Evolutionary conservation across 371 early-diverging fungal genomes (phyloP).

Genomic region (Mucor indicus): DNA sequence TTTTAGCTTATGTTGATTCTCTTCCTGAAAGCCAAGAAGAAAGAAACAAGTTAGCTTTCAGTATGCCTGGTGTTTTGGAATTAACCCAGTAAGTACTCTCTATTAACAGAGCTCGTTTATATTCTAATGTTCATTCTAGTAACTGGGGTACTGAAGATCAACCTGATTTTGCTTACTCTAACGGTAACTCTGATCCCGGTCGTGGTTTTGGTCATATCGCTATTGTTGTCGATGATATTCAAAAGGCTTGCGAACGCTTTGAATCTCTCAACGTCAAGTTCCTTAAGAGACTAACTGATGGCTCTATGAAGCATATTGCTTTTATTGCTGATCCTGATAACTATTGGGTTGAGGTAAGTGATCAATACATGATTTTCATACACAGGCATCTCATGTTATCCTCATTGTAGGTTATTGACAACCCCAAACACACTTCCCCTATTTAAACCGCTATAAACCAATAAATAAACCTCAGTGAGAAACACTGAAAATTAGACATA

Average conservation of each 20-base stretch:
- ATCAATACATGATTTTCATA: too few species aligned
- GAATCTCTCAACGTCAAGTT: constrained; percentile 72
- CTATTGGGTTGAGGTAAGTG: constrained; percentile 76
- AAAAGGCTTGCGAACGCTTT: constrained; percentile 75
- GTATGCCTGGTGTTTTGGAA: constrained; percentile 76
- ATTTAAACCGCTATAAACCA: too few species aligned
- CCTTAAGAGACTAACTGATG: constrained; percentile 75
- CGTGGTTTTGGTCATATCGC: constrained; percentile 86
- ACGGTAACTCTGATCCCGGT: constrained; percentile 70
- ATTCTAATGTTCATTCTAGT: constrained; percentile 18
- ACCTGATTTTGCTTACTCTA: constrained; percentile 64
- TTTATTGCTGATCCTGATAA: constrained; percentile 88
- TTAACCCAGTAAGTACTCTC: constrained; percentile 69
- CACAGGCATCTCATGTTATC: too few species aligned
- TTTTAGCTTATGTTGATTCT: constrained; percentile 68
- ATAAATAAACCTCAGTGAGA: too few species aligned
- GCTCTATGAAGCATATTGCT: constrained; percentile 82
- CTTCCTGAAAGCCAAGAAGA: constrained; percentile 52
- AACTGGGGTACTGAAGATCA: constrained; percentile 89
- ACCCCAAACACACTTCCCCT: too few species aligned
- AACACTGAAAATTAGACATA: too few species aligned
- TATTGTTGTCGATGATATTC: constrained; percentile 75
- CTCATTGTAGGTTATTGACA: too few species aligned
- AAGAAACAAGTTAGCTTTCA: constrained; percentile 53
- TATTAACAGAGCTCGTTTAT: neutral